phyloP scores from a whole-genome alignment of 2,329 filamentous ascomycete genomes.

The Aspergillus glaucus region DNA sequence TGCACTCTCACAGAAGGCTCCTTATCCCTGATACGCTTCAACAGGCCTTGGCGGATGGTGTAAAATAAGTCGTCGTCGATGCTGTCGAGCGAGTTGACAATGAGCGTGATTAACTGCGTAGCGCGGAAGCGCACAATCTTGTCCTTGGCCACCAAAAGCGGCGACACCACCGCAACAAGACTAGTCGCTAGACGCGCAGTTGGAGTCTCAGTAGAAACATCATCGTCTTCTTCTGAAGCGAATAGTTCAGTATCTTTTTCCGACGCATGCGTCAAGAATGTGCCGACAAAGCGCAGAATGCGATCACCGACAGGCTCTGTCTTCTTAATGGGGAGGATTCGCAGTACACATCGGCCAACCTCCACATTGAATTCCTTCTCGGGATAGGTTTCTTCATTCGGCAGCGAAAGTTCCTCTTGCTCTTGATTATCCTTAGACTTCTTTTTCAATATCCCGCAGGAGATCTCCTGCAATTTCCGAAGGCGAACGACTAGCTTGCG shows the following conservation, averaged over 20 bases:
- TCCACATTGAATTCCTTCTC: constrained; percentile 85
- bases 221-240: constrained; percentile 56
- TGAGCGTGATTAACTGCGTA: constrained; percentile 82
- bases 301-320: constrained; percentile 82
- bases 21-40: constrained; percentile 87
- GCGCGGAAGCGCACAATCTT: constrained; percentile 86
- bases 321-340: constrained; percentile 84
- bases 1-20: constrained; percentile 88
- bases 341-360: constrained; percentile 72
- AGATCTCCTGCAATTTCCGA: constrained; percentile 84
- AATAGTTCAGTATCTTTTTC: constrained; percentile 64
- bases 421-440: constrained; percentile 40
- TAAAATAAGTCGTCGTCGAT: constrained; percentile 91
- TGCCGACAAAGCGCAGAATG: constrained; percentile 76
- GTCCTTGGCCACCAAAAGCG: constrained; percentile 78
- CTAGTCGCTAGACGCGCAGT: constrained; percentile 70
- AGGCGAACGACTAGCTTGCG: constrained; percentile 81
- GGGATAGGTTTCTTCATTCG: constrained; percentile 60
- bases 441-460: constrained; percentile 52
- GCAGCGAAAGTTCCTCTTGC: constrained; percentile 41
- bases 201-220: constrained; percentile 73
- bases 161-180: constrained; percentile 66
- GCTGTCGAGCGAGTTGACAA: constrained; percentile 85
- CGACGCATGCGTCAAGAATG: constrained; percentile 68
- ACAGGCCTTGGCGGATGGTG: constrained; percentile 67